A percentile compares a stretch with the other conserved stretches of the same genome.
These are phyloP conservation scores for Lasiosphaeria hispida DNA, from an alignment of 495 filamentous ascomycete genomes.

Conservation along the genomic window DNA sequence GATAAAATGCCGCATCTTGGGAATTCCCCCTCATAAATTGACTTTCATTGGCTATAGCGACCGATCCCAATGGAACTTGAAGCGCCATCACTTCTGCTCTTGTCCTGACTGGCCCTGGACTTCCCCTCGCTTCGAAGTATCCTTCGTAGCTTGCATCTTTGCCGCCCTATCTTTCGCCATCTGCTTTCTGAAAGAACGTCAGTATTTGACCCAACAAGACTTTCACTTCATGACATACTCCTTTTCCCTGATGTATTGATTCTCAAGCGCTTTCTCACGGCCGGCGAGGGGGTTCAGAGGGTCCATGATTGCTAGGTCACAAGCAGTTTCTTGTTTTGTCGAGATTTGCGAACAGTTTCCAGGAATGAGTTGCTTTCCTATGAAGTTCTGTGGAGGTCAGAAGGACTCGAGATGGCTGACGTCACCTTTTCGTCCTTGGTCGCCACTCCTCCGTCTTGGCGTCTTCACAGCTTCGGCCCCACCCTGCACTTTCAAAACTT, in stretches of 20 bases:
- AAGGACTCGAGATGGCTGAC: too few relatives aligned
- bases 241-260: slow-evolving; percentile 33
- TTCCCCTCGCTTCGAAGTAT: background rate
- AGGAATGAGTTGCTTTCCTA: too few relatives aligned
- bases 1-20: too few relatives aligned
- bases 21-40: too few relatives aligned
- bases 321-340: background rate
- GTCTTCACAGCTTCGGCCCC: too few relatives aligned
- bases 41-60: too few relatives aligned
- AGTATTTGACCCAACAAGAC: background rate
- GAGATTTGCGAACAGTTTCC: too few relatives aligned
- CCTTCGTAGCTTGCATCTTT: slow-evolving; percentile 11
- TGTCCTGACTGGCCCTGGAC: background rate
- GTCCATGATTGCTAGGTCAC: slow-evolving; percentile 25
- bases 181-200: slow-evolving; percentile 13
- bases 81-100: background rate
- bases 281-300: slow-evolving; percentile 28
- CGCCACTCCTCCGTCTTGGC: too few relatives aligned
- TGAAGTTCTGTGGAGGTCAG: too few relatives aligned
- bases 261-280: slow-evolving; percentile 34
- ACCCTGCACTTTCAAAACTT: too few relatives aligned
- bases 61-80: too few relatives aligned
- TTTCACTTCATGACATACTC: slow-evolving; percentile 18
- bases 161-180: slow-evolving; percentile 24
- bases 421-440: too few relatives aligned